Base-by-base conservation (phyloP, 78 protist species). In the Acrasis kona region DNA sequence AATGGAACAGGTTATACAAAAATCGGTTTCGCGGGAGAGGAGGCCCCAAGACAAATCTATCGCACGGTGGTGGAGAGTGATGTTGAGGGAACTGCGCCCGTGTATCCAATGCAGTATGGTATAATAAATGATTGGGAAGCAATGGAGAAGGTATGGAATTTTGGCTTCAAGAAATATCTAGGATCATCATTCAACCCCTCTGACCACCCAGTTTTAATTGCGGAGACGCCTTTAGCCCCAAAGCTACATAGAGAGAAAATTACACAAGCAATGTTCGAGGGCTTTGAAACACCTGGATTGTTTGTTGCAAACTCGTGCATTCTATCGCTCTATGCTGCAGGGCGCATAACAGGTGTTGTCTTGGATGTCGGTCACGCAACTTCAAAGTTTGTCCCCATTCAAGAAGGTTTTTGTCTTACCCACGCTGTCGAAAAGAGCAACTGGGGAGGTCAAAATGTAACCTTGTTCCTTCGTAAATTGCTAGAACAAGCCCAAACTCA, bases 61-160 rank as follows among this genome's bases (percentile, higher is more conserved):
- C 37, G 99, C 99, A 34, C 97, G 94, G 19, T 98, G 92, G 58
- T 89, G 92, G 0, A 66, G 89, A 3, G 75, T 67, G 30, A 37
- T 83, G 37, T 84, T 97, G 30, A 36, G 89, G 5, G 73, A 78
- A 85, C 90, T 97, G 7, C 91, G 95, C 73, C 57, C 88, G 31
- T 74, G 76, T 91, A 96, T 72, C 98, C 98, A 7, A 67, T 97
- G 38, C 92, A 89, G 31, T 90, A 94, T 76, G 99, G 99, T 39
- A 89, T 96, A 73, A 79, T 97, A n/a, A 84, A 81, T 36, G 65
- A 81, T 78, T 96, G 99, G 99, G 97, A 93, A 4, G 97, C 92
- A 84, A 84, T 89, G 92, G 34, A 32, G 34, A 69, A 76, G 38
- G 81, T 94, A 6, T 97, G 95, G 95, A 91, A 92, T 79, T 90